Base-by-base conservation (phyloP, 192 early-diverging fungal genomes). In the Entrophospora sp. region DNA sequence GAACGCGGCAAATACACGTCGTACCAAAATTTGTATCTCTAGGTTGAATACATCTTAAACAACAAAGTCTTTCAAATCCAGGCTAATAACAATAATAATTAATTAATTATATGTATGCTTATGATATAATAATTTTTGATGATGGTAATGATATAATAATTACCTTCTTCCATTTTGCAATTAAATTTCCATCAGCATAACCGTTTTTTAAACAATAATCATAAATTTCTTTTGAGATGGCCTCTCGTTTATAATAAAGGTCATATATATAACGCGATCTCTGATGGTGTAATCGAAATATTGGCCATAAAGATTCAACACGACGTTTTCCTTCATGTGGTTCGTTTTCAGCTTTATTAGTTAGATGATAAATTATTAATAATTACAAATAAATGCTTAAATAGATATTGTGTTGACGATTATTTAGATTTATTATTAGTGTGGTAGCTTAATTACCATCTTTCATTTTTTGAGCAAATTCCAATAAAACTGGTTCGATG, bases 121-220 rank as follows among this genome's bases (percentile, higher is more conserved):
- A 2, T 1, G 6, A 38, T 2, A 48, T 18, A 20, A 28, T 40
- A 16, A 56, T 20, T 16, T 25, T 13, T 25, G 22, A 67, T 22
- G 25, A 22, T 31, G 40, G n/a, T n/a, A n/a, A n/a, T n/a, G n/a
- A n/a, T 32, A 36, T 10, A 2, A 24, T 40, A 64, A 30, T 58
- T 79, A 88, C 89, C 85, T 97, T 98, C 64, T 87, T 88, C 97
- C 97, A 99, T 67, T 99, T 99, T 13, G 95, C 97, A 76, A 99
- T 99, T 22, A 99, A 75, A 65, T 81, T 88, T 14, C 71, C 87
- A 72, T 99, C 97, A 5, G 91, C 97, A 58, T 95, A 93, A 32
- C 85, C 85, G 64, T 92, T 81, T 70, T 96, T 95, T 53, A 98
- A 60, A 72, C 91, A 89, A 70, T 90, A 99, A 61, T 96, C 88